Evolutionary conservation across 2,329 filamentous ascomycete species (phyloP).

Genomic region (Xylariaceae sp.): DNA sequence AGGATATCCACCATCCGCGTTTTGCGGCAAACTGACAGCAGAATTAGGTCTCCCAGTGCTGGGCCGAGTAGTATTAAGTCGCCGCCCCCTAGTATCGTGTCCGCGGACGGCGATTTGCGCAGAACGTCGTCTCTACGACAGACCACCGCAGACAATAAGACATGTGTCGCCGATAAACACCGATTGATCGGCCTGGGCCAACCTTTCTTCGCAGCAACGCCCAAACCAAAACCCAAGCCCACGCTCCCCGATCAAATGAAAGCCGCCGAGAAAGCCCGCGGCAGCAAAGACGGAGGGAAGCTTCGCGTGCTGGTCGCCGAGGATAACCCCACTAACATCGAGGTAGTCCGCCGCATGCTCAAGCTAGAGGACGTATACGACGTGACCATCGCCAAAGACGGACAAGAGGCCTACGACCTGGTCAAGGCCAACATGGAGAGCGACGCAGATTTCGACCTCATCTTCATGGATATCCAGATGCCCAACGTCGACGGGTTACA

Average conservation of each 20-base stretch:
- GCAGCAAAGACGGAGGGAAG: conserved; percentile 57
- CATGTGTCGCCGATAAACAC: conserved; percentile 59
- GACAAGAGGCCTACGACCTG: conserved; percentile 80
- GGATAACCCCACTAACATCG: conserved; percentile 55
- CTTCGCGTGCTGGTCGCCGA: conserved; percentile 84
- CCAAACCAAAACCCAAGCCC: conserved; percentile 32
- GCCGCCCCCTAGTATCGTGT: conserved; percentile 45
- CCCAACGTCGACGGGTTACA: conserved; percentile 87
- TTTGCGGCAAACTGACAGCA: conserved; percentile 2
- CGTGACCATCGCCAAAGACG: conserved; percentile 81
- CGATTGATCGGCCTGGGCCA: conserved; percentile 77
- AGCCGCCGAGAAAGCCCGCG: conserved; percentile 61
- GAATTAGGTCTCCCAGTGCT: conserved; percentile 47
- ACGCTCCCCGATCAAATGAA: conserved; percentile 58
- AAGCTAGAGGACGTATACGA: conserved; percentile 80
- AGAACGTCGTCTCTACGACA: conserved; percentile 32
- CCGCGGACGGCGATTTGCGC: conserved; percentile 38
- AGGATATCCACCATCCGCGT: conserved; percentile 25
- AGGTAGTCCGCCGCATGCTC: conserved; percentile 58
- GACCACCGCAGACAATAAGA: conserved; percentile 30
- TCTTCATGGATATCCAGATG: conserved; percentile 97
- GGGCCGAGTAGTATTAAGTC: conserved; percentile 52
- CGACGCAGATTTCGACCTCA: conserved; percentile 71
- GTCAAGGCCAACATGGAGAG: conserved; percentile 79
- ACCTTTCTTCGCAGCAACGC: conserved; percentile 65